phyloP scores from a whole-genome alignment of 73 alveolate genomes.

The Tetrahymena malaccensis region DNA sequence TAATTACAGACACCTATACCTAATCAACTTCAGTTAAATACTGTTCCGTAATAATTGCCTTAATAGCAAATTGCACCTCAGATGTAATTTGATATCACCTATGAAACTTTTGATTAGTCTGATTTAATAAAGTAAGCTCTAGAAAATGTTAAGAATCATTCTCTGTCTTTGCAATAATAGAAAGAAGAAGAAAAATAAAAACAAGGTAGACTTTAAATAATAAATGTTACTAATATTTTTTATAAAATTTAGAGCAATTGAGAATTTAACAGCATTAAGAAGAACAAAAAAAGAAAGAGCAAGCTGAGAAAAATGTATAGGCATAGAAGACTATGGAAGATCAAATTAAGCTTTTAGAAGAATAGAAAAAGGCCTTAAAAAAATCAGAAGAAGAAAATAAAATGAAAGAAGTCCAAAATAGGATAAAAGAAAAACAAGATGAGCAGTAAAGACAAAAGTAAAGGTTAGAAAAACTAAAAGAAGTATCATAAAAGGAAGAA shows the following conservation, averaged over 20 bases:
- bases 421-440: not conserved
- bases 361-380: not conserved
- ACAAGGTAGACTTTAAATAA: not conserved
- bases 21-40: not conserved
- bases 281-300: not conserved
- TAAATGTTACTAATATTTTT: not conserved
- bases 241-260: not conserved
- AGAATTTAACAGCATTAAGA: not conserved
- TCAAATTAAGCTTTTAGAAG: not conserved
- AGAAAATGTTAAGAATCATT: not conserved
- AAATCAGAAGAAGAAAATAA: not conserved
- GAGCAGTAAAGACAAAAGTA: not conserved
- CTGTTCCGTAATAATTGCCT: not conserved
- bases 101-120: not conserved
- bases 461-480: not conserved
- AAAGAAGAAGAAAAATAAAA: not conserved
- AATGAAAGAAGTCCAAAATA: not conserved
- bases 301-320: not conserved
- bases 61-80: not conserved
- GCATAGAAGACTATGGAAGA: not conserved
- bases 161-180: not conserved
- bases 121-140: not conserved
- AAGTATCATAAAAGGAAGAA: not conserved
- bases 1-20: not conserved
- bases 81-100: not conserved